These are phyloP conservation scores for Adansonia gregorii DNA, from an alignment of 441 rosid species.

Conservation along the genomic window DNA sequence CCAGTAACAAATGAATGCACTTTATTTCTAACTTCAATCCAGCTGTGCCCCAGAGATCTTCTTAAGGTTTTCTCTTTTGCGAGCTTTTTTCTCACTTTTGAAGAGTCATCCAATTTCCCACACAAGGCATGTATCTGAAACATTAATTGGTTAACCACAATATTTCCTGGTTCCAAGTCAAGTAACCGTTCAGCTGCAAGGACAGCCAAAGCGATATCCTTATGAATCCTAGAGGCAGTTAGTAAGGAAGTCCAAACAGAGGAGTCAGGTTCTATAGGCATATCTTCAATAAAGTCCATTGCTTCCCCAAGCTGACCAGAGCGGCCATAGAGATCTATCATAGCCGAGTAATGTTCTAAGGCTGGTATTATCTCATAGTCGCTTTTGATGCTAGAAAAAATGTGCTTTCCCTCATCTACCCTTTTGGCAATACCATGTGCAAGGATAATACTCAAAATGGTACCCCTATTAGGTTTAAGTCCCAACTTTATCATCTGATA, in stretches of 20 bases:
- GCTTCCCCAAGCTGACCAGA: slow-evolving; percentile 74
- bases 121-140: slow-evolving; percentile 49
- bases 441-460: slow-evolving; percentile 62
- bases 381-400: slow-evolving; percentile 59
- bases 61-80: slow-evolving; percentile 41
- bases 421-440: slow-evolving; percentile 66
- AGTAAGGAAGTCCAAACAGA: slow-evolving; percentile 71
- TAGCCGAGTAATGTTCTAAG: slow-evolving; percentile 71
- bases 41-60: slow-evolving; percentile 62
- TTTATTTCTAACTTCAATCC: slow-evolving; percentile 59
- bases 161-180: slow-evolving; percentile 60
- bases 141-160: slow-evolving; percentile 40
- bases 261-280: slow-evolving; percentile 65
- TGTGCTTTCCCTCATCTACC: slow-evolving; percentile 64
- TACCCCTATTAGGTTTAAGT: slow-evolving; percentile 68
- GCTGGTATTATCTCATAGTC: slow-evolving; percentile 60
- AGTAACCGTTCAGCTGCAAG: slow-evolving; percentile 64
- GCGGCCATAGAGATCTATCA: slow-evolving; percentile 76
- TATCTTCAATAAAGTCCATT: slow-evolving; percentile 59
- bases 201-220: slow-evolving; percentile 51
- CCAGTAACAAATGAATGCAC: slow-evolving; percentile 60
- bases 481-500: slow-evolving; percentile 58
- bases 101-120: slow-evolving; percentile 48
- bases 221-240: slow-evolving; percentile 64
- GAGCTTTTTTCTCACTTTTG: slow-evolving; percentile 42